A percentile compares a stretch with the other conserved stretches of the same genome.
These are phyloP conservation scores for Saturnispora galanensis DNA, from an alignment of 805 yeast genomes.

Conservation along the genomic window DNA sequence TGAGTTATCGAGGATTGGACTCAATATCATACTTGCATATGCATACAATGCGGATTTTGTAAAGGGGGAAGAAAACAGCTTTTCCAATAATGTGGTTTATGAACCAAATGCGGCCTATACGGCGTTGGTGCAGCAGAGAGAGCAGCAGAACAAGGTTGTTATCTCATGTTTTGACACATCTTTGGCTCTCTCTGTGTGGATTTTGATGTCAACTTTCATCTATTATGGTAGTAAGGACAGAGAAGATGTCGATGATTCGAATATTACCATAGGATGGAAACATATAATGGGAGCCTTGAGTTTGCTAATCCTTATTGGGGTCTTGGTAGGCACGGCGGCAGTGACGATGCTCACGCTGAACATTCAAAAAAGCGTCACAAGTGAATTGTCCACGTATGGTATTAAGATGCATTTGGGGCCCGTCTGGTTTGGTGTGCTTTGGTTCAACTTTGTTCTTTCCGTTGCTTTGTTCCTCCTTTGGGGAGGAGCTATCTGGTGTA, in stretches of 20 bases:
- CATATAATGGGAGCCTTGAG: constrained; percentile 29
- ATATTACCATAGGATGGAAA: constrained; percentile 25
- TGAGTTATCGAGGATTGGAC: constrained; percentile 31
- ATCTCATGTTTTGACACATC: constrained; percentile 25
- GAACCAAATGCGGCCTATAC: constrained; percentile 21
- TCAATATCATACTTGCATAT: constrained; percentile 37
- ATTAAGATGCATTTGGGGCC: constrained; percentile 33
- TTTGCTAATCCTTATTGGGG: background rate
- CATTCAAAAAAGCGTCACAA: constrained; percentile 22
- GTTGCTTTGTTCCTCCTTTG: constrained; percentile 20
- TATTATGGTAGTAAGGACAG: constrained; percentile 30
- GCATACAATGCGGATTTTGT: constrained; percentile 26
- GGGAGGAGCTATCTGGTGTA: constrained; percentile 46
- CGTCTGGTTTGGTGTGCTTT: constrained; percentile 29
- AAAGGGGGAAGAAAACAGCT: background rate
- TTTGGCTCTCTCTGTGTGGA: constrained; percentile 22
- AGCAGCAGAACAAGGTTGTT: constrained; percentile 19
- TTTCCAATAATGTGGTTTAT: constrained; percentile 10
- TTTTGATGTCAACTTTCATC: constrained; percentile 25
- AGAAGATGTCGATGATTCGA: constrained; percentile 25
- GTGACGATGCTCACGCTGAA: constrained; percentile 22
- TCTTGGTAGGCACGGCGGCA: constrained; percentile 21
- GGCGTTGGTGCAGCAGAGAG: constrained; percentile 14
- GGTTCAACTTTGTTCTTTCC: constrained; percentile 29
- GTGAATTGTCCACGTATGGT: constrained; percentile 37